These are phyloP conservation scores for Deakozyma indianensis DNA, from an alignment of 805 yeast species.

Conservation along the genomic window DNA sequence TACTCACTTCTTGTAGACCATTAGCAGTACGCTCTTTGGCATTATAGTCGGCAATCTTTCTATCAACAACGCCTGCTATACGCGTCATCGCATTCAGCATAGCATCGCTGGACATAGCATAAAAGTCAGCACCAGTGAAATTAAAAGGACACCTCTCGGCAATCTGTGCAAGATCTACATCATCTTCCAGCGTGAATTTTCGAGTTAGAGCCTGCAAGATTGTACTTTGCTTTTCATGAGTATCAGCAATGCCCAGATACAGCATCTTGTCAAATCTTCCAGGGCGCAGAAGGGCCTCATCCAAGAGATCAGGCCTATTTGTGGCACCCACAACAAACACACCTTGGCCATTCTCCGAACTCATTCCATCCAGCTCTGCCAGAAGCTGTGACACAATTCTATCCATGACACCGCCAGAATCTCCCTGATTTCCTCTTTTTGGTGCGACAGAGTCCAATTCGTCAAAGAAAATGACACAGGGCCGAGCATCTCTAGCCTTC, in stretches of 20 bases:
- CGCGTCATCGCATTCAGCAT: constrained; percentile 95
- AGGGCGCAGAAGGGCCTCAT: constrained; percentile 85
- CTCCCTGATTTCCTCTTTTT: constrained; percentile 96
- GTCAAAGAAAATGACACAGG: constrained; percentile 95
- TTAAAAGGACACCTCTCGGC: constrained; percentile 71
- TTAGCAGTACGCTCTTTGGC: constrained; percentile 17
- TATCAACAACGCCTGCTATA: constrained; percentile 63
- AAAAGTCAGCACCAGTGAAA: constrained; percentile 97
- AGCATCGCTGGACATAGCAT: constrained; percentile 90
- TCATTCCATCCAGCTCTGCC: constrained; percentile 95
- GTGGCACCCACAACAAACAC: constrained; percentile 99
- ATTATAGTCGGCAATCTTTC: constrained; percentile 42
- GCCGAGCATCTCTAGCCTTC: constrained; percentile 88
- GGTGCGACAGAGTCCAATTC: constrained; percentile 98
- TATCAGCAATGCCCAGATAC: constrained; percentile 84
- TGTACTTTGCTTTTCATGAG: constrained; percentile 75
- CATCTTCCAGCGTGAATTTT: constrained; percentile 42
- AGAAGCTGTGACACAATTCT: constrained; percentile 89
- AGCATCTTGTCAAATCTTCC: constrained; percentile 93
- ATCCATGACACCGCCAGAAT: constrained; percentile 98
- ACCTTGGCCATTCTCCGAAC: constrained; percentile 66
- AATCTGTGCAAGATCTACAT: constrained; percentile 42
- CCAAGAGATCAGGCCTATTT: constrained; percentile 87
- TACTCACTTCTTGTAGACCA: constrained; percentile 30
- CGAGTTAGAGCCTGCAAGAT: constrained; percentile 80